Evolutionary conservation across 176 grass and related monocot species (phyloP), one percentile per base, ranked within the genome.

Genomic region (Oryza glumipatula): DNA sequence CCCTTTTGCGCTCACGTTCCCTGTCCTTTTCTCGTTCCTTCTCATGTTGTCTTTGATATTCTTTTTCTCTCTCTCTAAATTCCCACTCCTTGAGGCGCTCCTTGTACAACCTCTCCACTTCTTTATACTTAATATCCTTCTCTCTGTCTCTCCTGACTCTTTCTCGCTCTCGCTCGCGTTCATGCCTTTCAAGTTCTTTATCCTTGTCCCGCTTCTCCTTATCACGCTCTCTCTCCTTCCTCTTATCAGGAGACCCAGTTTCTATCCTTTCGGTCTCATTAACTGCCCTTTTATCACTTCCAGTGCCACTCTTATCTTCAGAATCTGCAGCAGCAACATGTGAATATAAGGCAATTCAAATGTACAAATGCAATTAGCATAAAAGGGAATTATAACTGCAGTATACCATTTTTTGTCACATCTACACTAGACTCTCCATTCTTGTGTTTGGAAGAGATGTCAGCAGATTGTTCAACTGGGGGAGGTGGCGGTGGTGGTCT

Each of bases 21-120:
- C 82, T 92, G 32, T 92, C 92, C 66, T 91, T 99, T 86, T 94
- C 97, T 14, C 86, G 79, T 5, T 96, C 94, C 84, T 89, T 99
- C 73, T 96, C 92, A 39, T 88, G 73, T 39, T 96, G 84, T 19
- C 94, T 79, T 35, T 96, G 97, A 88, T 91, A 86, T 72, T 96
- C 97, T 94, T 84, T 96, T 3, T 99, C 97, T 69, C 92, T 94
- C 79, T 99, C 97, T 85, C 97, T 94, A 84, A 69, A 82, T 89
- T 96, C 97, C 94, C 97, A 99, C 26, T 99, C 97, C 79, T 94
- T 96, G 30, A 96, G 81, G 19, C 84, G 89, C 23, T 99, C 94
- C 76, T 87, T 94, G 33, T 89, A 92, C 19, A 92, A 24, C 47
- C 90, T 93, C 71, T 96, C 97, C 73, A 87, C 82, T 86, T 96